Percentiles rank a stretch among this genome's conserved stretches.
These are phyloP conservation scores for Aspergillus brasiliensis DNA, from an alignment of 2,329 filamentous ascomycete species.

Conservation along the genomic window DNA sequence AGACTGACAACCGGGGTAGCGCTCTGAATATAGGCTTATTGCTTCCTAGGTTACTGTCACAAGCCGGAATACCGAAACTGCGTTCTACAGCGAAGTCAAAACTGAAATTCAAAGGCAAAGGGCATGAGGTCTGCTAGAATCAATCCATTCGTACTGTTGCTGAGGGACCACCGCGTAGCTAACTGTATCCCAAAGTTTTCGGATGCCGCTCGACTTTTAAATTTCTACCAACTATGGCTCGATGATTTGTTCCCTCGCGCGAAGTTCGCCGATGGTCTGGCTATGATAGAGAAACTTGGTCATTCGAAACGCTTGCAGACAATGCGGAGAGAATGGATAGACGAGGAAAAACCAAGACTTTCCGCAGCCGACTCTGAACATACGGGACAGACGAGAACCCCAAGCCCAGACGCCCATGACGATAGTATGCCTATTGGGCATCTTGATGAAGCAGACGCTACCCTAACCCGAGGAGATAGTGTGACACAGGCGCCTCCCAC, in stretches of 20 bases:
- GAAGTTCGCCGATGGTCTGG: constrained; percentile 84
- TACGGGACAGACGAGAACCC: not conserved
- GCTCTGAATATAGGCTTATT: not conserved
- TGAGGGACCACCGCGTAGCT: not conserved
- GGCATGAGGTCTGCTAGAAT: constrained; percentile 70
- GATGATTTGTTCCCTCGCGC: constrained; percentile 95
- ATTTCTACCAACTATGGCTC: constrained; percentile 94
- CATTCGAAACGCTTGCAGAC: constrained; percentile 78
- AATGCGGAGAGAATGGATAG: constrained; percentile 79
- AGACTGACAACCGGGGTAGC: constrained; percentile 6
- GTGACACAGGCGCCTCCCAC: not conserved
- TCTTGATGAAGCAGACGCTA: not conserved
- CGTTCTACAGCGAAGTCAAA: constrained; percentile 68
- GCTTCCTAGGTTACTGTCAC: constrained; percentile 70
- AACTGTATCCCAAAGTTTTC: constrained; percentile 63
- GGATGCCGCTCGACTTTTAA: constrained; percentile 77
- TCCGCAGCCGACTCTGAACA: constrained; percentile 7
- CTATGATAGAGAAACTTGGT: constrained; percentile 90
- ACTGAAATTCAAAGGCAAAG: constrained; percentile 86
- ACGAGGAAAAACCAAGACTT: constrained; percentile 58
- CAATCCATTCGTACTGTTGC: not conserved
- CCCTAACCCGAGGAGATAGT: not conserved
- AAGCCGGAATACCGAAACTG: constrained; percentile 80
- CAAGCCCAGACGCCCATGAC: not conserved
- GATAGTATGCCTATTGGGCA: not conserved